These are phyloP conservation scores for Flaveria brownii DNA, from an alignment of 129 eudicot genomes.

Conservation along the genomic window DNA sequence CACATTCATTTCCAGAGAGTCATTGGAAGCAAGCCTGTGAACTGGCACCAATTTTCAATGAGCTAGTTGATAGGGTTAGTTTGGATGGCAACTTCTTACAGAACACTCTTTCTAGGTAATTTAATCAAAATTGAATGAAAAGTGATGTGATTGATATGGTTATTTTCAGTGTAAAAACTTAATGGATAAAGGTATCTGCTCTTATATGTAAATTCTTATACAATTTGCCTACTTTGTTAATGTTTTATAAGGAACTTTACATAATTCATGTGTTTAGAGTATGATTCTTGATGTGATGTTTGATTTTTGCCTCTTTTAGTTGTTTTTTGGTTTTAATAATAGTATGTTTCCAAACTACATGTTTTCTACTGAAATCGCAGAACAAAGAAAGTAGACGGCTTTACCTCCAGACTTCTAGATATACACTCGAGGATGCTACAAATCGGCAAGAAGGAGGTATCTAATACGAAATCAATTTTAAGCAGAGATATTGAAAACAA, in stretches of 20 bases:
- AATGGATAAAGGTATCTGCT: neutral
- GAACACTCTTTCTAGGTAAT: constrained; percentile 79
- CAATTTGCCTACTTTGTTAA: neutral
- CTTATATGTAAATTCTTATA: neutral
- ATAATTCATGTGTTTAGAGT: neutral
- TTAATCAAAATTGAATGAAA: neutral
- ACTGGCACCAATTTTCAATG: constrained; percentile 86
- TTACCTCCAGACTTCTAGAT: constrained; percentile 84
- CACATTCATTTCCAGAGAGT: constrained; percentile 67
- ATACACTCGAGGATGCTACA: constrained; percentile 88
- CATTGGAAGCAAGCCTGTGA: constrained; percentile 85
- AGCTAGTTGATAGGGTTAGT: constrained; percentile 87
- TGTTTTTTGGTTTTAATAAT: neutral
- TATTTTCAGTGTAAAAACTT: too few species aligned
- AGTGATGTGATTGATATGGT: neutral
- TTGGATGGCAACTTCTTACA: constrained; percentile 85
- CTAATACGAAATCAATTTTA: neutral
- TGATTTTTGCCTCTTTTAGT: neutral
- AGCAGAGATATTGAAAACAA: neutral
- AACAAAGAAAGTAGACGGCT: constrained; percentile 81
- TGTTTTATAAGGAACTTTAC: neutral
- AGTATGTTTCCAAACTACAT: neutral
- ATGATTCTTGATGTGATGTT: neutral
- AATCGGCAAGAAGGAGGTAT: constrained; percentile 78
- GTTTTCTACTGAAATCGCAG: constrained; percentile 41